These are phyloP conservation scores for Plasmopara halstedii DNA, from an alignment of 352 stramenopile genomes.

Conservation along the genomic window DNA sequence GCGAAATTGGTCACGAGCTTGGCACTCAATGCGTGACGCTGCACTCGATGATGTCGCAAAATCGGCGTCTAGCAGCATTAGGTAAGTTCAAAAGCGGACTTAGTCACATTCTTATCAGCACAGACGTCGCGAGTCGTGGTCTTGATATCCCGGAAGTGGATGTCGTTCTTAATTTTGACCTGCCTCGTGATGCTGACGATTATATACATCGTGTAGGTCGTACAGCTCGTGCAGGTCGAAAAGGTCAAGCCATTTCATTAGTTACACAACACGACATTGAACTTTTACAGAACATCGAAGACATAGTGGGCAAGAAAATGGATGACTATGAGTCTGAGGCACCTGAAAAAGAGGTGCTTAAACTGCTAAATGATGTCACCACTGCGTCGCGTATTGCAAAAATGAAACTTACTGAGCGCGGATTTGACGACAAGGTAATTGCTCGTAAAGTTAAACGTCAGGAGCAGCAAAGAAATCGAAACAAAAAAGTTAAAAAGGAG, in stretches of 20 bases:
- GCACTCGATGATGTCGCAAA: slow-evolving; percentile 95
- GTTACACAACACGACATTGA: slow-evolving; percentile 92
- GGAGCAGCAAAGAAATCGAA: slow-evolving; percentile 30
- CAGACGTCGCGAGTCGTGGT: slow-evolving; percentile 94
- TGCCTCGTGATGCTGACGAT: slow-evolving; percentile 92
- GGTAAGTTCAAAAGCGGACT: slow-evolving; percentile 95
- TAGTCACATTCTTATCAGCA: slow-evolving; percentile 93
- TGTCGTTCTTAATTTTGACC: slow-evolving; percentile 97
- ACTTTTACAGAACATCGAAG: slow-evolving; percentile 94
- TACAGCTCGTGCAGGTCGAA: slow-evolving; percentile 89
- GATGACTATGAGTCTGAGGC: slow-evolving; percentile 78
- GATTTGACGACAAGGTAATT: slow-evolving; percentile 84
- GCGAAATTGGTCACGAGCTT: slow-evolving; percentile 90
- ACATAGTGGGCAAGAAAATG: slow-evolving; percentile 85
- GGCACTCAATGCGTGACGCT: slow-evolving; percentile 91
- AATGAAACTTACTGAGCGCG: slow-evolving; percentile 85
- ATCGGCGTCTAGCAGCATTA: slow-evolving; percentile 89
- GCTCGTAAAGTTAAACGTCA: slow-evolving; percentile 60
- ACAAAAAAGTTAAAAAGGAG: neutral
- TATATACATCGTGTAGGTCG: slow-evolving; percentile 98
- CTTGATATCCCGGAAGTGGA: slow-evolving; percentile 96
- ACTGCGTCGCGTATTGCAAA: slow-evolving; percentile 92
- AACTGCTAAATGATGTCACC: slow-evolving; percentile 92
- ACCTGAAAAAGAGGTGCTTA: slow-evolving; percentile 91
- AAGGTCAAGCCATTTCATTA: slow-evolving; percentile 90